These are phyloP conservation scores for Backusella australiensis DNA, from an alignment of 192 early-diverging fungal genomes.

Conservation along the genomic window DNA sequence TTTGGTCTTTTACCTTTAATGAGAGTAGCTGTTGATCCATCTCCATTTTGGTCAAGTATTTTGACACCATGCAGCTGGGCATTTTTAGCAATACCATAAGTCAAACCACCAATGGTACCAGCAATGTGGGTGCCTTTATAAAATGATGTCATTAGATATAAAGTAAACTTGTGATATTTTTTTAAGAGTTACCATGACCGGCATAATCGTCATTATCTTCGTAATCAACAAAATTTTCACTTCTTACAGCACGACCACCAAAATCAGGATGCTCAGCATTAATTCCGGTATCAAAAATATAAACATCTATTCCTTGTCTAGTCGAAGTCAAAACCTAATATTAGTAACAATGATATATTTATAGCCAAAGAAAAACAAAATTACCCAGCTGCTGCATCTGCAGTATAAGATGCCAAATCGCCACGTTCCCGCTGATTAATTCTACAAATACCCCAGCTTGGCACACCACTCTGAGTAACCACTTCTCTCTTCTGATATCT, in stretches of 20 bases:
- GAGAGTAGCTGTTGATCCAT: constrained; percentile 46
- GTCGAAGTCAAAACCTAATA: not conserved
- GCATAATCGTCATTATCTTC: constrained; percentile 36
- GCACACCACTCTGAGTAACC: not conserved
- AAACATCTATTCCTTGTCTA: constrained; percentile 52
- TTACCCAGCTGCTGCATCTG: constrained; percentile 58
- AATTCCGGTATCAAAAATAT: constrained; percentile 67
- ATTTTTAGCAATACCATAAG: constrained; percentile 66
- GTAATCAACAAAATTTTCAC: constrained; percentile 36
- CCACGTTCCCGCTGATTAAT: constrained; percentile 37
- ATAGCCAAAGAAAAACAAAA: not conserved
- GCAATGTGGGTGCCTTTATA: constrained; percentile 27
- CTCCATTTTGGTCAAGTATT: constrained; percentile 53
- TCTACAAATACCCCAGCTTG: constrained; percentile 51
- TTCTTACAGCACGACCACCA: constrained; percentile 41
- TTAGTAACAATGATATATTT: not conserved
- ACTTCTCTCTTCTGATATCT: not conserved
- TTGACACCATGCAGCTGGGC: constrained; percentile 57
- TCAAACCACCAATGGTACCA: constrained; percentile 34
- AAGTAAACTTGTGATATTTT: not conserved
- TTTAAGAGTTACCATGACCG: constrained; percentile 42
- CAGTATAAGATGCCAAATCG: constrained; percentile 45
- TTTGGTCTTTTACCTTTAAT: constrained; percentile 44
- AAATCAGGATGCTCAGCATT: constrained; percentile 47
- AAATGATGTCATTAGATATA: not conserved